Evolutionary conservation across 1,284 basidiomycete genomes (phyloP).

Genomic region (Microbotryum silenes-acaulis): DNA sequence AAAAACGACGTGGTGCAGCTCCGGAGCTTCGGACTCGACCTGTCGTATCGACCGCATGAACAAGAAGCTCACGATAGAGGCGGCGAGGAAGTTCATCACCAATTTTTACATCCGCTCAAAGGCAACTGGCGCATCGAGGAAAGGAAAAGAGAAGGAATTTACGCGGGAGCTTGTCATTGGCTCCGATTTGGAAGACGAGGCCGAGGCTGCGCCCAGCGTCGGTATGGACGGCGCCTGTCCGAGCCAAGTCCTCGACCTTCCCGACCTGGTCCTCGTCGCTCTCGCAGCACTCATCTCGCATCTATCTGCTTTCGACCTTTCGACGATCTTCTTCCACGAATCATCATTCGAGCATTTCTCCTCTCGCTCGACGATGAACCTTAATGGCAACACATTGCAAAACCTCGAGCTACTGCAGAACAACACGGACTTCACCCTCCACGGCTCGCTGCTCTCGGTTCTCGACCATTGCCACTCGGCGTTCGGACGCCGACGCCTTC

Average conservation of each 20-base stretch:
- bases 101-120: constrained; percentile 55
- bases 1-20: not conserved
- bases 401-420: constrained; percentile 92
- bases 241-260: constrained; percentile 18
- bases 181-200: constrained; percentile 17
- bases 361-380: constrained; percentile 71
- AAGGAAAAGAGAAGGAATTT: constrained; percentile 5
- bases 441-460: constrained; percentile 76
- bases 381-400: constrained; percentile 76
- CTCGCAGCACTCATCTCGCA: constrained; percentile 70
- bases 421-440: constrained; percentile 65
- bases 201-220: not conserved
- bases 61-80: constrained; percentile 54
- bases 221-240: not conserved
- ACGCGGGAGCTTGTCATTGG: constrained; percentile 20
- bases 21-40: constrained; percentile 18
- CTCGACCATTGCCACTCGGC: constrained; percentile 74
- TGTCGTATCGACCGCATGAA: constrained; percentile 59
- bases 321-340: constrained; percentile 64
- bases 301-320: constrained; percentile 66
- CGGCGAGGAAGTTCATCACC: constrained; percentile 65
- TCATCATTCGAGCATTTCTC: constrained; percentile 63
- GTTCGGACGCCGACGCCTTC: constrained; percentile 77
- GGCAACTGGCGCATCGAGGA: not conserved
- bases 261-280: constrained; percentile 54